Percentiles rank a stretch among this genome's conserved stretches.
These are phyloP conservation scores for Schwanniomyces vanrijiae DNA, from an alignment of 805 yeast genomes.

Conservation along the genomic window DNA sequence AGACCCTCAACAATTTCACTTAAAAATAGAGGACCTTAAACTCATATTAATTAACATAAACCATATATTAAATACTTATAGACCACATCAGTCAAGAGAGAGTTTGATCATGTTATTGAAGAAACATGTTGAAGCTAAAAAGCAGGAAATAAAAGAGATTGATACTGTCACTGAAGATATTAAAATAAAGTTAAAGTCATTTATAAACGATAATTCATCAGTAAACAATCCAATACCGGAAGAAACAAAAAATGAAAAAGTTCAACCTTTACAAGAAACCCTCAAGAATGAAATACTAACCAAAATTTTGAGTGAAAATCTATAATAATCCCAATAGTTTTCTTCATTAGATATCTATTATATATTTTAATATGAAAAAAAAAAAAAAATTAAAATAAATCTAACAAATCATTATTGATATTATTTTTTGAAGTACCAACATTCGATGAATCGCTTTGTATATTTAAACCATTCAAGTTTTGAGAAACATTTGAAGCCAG, in stretches of 20 bases:
- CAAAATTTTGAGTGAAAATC: conserved; percentile 5
- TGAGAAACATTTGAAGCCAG: conserved; percentile 5
- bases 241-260: not conserved
- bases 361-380: conserved; percentile 1
- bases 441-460: conserved; percentile 2
- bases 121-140: conserved; percentile 67
- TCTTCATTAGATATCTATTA: conserved; percentile 1
- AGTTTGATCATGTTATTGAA: conserved; percentile 73
- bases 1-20: conserved; percentile 60
- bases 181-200: conserved; percentile 30
- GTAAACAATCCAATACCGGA: not conserved
- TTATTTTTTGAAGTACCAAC: conserved; percentile 1
- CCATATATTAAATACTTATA: conserved; percentile 84
- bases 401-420: conserved; percentile 35
- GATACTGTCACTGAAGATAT: conserved; percentile 41
- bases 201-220: conserved; percentile 10
- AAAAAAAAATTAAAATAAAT: conserved; percentile 24
- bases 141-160: conserved; percentile 49
- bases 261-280: not conserved
- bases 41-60: conserved; percentile 84
- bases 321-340: not conserved
- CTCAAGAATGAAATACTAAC: conserved; percentile 4
- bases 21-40: conserved; percentile 76
- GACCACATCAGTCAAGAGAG: conserved; percentile 95
- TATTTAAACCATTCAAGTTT: conserved; percentile 11